A percentile compares a stretch with the other conserved stretches of the same genome.
These are phyloP conservation scores for Primulina tabacum DNA, from an alignment of 257 asterid species.

Conservation along the genomic window DNA sequence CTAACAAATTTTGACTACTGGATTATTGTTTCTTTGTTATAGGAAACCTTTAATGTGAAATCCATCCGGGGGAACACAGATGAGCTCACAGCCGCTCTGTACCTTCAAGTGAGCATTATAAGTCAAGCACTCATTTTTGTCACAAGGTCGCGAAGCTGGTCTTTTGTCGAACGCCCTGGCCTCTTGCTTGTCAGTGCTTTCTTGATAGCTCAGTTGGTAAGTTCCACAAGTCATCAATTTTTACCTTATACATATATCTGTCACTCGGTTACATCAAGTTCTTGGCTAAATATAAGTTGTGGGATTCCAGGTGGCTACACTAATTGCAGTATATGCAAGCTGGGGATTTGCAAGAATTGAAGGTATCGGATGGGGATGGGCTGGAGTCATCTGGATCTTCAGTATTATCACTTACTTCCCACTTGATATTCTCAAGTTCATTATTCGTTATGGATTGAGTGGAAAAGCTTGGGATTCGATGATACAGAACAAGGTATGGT, in stretches of 20 bases:
- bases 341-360: conserved; percentile 50
- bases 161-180: conserved; percentile 58
- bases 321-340: conserved; percentile 46
- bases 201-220: conserved; percentile 44
- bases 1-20: background rate
- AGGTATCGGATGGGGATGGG: conserved; percentile 68
- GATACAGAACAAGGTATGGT: conserved; percentile 39
- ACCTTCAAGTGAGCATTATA: conserved; percentile 58
- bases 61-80: conserved; percentile 27
- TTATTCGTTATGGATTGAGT: conserved; percentile 35
- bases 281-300: background rate
- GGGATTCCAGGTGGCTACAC: conserved; percentile 35
- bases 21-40: background rate
- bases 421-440: conserved; percentile 44
- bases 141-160: conserved; percentile 62
- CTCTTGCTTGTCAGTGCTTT: conserved; percentile 44
- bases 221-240: conserved; percentile 1
- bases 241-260: background rate
- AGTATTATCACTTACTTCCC: conserved; percentile 52
- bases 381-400: conserved; percentile 54
- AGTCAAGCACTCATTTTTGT: conserved; percentile 63
- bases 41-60: conserved; percentile 42
- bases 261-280: background rate
- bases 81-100: conserved; percentile 47
- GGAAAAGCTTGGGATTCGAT: conserved; percentile 51